Percentiles rank a stretch among this genome's conserved stretches.
Conservation (phyloP, 371 early-diverging fungal species). For the Zancudomyces culisetae region DNA sequence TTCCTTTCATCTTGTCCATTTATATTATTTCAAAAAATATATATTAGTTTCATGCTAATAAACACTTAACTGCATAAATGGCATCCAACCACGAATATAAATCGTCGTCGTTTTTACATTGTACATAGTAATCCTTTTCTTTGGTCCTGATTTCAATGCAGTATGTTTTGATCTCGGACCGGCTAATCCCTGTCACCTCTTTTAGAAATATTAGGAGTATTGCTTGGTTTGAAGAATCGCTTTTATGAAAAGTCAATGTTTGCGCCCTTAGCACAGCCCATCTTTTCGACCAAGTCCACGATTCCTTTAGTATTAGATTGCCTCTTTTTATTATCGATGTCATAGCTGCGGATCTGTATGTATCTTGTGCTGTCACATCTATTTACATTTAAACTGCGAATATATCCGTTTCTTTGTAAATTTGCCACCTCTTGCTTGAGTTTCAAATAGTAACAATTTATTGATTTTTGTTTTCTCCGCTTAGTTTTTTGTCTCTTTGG, state of each 20-base stretch:
- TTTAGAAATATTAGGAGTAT: conserved; percentile 66
- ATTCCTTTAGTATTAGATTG: conserved; percentile 69
- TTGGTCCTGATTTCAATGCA: conserved; percentile 78
- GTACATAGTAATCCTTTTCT: conserved; percentile 64
- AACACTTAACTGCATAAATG: conserved; percentile 54
- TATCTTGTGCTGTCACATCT: too few species aligned
- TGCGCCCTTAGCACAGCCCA: conserved; percentile 75
- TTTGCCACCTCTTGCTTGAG: too few species aligned
- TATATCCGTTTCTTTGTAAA: too few species aligned
- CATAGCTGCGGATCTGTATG: conserved; percentile 11
- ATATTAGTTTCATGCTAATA: too few species aligned
- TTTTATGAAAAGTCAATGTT: conserved; percentile 82
- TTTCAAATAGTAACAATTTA: too few species aligned
- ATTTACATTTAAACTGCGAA: too few species aligned
- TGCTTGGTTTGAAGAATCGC: conserved; percentile 62
- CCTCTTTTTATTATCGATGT: conserved; percentile 57
- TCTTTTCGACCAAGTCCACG: conserved; percentile 87
- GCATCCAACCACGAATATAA: conserved; percentile 93
- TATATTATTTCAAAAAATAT: too few species aligned
- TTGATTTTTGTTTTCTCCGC: too few species aligned
- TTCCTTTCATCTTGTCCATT: too few species aligned
- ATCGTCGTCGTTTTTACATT: conserved; percentile 82
- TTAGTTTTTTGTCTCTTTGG: too few species aligned
- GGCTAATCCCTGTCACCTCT: conserved; percentile 60
- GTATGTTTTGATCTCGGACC: conserved; percentile 67